These are phyloP conservation scores for Chamaecyparis obtusa DNA, from an alignment of 75 land plant genomes.

Conservation along the genomic window DNA sequence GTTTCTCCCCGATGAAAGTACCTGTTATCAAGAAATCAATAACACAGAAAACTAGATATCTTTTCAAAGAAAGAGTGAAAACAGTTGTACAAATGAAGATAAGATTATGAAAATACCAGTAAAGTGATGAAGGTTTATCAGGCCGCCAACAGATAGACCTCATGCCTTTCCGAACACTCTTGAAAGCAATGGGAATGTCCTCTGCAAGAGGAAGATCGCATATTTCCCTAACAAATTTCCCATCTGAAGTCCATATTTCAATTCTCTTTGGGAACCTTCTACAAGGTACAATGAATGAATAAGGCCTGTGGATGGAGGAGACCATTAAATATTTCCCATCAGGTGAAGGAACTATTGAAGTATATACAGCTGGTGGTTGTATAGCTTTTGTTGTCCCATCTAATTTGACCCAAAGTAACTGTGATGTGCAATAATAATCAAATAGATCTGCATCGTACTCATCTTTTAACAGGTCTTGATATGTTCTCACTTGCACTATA, in stretches of 20 bases:
- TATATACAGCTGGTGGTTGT: constrained; percentile 85
- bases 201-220: constrained; percentile 96
- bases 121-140: constrained; percentile 83
- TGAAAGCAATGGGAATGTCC: constrained; percentile 86
- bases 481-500: constrained; percentile 86
- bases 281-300: constrained; percentile 87
- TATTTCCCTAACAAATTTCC: constrained; percentile 77
- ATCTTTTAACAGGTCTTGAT: constrained; percentile 89
- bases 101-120: constrained; percentile 53
- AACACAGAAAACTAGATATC: neutral
- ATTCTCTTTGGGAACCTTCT: constrained; percentile 93
- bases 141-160: constrained; percentile 93
- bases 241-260: constrained; percentile 79
- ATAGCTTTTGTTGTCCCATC: constrained; percentile 65
- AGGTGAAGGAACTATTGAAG: constrained; percentile 92
- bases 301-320: constrained; percentile 76
- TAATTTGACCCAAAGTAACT: constrained; percentile 69
- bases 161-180: constrained; percentile 89
- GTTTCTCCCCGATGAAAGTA: neutral
- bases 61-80: neutral
- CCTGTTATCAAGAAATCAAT: neutral
- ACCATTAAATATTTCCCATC: constrained; percentile 82
- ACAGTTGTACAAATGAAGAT: neutral
- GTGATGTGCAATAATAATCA: constrained; percentile 87
- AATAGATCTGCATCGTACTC: constrained; percentile 89